These are phyloP conservation scores for Phanerodontia chrysosporium DNA, from an alignment of 768 basidiomycete genomes.

Conservation along the genomic window DNA sequence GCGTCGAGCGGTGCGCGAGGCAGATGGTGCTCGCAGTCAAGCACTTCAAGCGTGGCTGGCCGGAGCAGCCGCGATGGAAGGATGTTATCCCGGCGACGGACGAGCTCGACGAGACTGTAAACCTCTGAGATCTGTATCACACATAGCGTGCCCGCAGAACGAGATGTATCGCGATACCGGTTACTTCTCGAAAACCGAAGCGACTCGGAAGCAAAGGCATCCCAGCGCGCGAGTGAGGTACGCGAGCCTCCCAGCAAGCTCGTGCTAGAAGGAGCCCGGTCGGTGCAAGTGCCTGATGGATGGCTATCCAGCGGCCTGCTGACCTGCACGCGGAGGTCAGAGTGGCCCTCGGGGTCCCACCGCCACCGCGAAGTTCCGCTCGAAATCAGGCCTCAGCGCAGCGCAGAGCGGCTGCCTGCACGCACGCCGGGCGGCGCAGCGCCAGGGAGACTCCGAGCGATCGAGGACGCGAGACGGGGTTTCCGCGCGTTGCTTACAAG, in stretches of 20 bases:
- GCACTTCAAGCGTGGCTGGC: constrained; percentile 14
- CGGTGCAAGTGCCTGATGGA: not conserved
- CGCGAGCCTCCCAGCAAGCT: not conserved
- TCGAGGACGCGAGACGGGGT: not conserved
- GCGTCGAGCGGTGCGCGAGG: constrained; percentile 10
- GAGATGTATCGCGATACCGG: not conserved
- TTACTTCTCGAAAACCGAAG: not conserved
- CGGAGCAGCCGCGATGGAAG: constrained; percentile 12
- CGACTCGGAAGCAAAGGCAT: not conserved
- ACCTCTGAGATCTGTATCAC: not conserved
- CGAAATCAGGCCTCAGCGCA: not conserved
- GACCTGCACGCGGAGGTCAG: not conserved
- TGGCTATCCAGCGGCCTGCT: not conserved
- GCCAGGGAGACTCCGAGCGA: not conserved
- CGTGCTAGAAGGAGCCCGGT: not conserved
- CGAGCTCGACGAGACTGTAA: constrained; percentile 9
- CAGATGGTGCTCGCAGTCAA: constrained; percentile 18
- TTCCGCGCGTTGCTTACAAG: not conserved
- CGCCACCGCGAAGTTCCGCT: not conserved
- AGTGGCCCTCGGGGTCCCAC: not conserved
- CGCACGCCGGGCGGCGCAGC: not conserved
- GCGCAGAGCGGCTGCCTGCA: not conserved
- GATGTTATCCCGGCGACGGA: constrained; percentile 6
- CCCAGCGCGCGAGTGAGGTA: not conserved
- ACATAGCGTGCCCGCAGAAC: not conserved